Evolutionary conservation across 257 asterid species (phyloP), one percentile per base, ranked within the genome.

Genomic region (Scutellaria baicalensis): DNA sequence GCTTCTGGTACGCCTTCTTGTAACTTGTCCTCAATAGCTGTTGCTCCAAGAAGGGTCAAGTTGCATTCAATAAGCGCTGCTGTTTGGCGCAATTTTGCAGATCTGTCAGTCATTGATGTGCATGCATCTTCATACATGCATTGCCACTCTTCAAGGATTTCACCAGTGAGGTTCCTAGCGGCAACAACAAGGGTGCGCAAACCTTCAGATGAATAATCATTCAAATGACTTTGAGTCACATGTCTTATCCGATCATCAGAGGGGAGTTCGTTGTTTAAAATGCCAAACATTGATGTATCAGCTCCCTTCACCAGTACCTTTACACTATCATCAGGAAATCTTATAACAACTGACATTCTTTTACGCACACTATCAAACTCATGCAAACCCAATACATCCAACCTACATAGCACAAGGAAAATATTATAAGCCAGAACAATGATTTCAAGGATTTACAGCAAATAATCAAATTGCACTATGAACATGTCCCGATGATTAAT

Each of bases 271-370:
- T 74, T 75, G 75, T 81, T 82, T 66, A 91, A 80, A 77, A 88
- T 91, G 88, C 81, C 88, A 78, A 91, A 83, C 93, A 94, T 86
- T 9, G 97, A 81, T 40, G 95, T 83, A 84, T 94, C 99, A 70
- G 99, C 99, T 69, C 99, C 99, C 75, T 94, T 94, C 67, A 94
- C 99, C 80, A 94, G 78, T 38, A 91, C 99, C 79, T 94, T 94
- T 4, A 94, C 95, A 14, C 81, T 75, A 75, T 80, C 76, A 66
- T 85, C 80, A 0, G 99, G 97, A 80, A 89, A 91, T 81, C 89
- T 86, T 70, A 94, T 82, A 60, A 94, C 86, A 21, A 89, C 99
- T 4, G 99, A 94, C 99, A 94, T 94, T 81, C 97, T 85, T 91
- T 94, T 94, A 14, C 97, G 96, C 68, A 89, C 95, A 70, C 99